Percentiles rank a stretch among this genome's conserved stretches.
phyloP scores from a whole-genome alignment of 306 rosid genomes.

The Corylus heterophylla region DNA sequence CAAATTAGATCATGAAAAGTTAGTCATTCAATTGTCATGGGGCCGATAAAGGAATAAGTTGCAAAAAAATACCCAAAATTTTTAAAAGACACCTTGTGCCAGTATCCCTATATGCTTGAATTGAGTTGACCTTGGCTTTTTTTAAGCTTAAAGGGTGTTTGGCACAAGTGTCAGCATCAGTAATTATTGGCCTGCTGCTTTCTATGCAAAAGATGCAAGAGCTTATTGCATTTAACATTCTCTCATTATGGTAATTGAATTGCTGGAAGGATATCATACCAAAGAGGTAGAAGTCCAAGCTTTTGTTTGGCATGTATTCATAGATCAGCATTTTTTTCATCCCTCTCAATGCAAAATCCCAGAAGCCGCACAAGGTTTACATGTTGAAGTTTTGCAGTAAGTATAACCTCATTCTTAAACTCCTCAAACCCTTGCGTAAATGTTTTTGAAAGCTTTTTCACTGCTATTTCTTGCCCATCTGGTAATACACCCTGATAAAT shows the following conservation, averaged over 20 bases:
- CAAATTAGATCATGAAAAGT: not conserved
- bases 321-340: conserved; percentile 50
- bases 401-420: conserved; percentile 48
- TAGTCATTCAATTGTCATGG: not conserved
- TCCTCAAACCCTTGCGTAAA: conserved; percentile 55
- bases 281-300: conserved; percentile 46
- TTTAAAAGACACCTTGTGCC: not conserved
- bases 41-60: not conserved
- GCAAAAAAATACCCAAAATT: not conserved
- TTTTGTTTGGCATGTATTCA: conserved; percentile 53
- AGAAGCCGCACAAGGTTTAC: conserved; percentile 39
- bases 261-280: conserved; percentile 13
- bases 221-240: not conserved
- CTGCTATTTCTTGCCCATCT: conserved; percentile 43
- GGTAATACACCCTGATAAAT: conserved; percentile 29
- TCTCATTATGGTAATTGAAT: not conserved
- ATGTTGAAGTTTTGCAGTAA: conserved; percentile 50
- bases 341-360: conserved; percentile 40
- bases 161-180: not conserved
- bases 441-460: conserved; percentile 45
- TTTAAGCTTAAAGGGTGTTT: not conserved
- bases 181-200: not conserved
- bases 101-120: not conserved
- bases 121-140: too few species aligned
- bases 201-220: not conserved